Conservation (phyloP, 768 basidiomycete genomes). For the Suillus subalutaceus region DNA sequence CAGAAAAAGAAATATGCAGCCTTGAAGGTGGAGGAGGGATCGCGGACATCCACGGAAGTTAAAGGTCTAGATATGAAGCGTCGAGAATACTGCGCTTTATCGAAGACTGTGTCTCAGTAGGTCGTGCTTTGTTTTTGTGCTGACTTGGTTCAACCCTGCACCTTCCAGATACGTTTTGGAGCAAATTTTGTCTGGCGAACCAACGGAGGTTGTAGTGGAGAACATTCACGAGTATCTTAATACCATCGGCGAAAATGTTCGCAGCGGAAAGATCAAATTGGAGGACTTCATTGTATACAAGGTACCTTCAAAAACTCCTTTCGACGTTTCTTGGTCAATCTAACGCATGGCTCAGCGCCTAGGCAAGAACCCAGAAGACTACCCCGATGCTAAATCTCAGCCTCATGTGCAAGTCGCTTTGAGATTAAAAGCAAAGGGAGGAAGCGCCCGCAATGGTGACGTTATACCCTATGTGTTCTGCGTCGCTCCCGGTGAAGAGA, state of each 20-base stretch:
- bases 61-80: constrained; percentile 99
- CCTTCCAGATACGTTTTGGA: constrained; percentile 80
- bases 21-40: constrained; percentile 87
- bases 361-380: constrained; percentile 96
- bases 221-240: constrained; percentile 91
- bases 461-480: constrained; percentile 98
- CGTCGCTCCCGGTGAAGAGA: constrained; percentile 69
- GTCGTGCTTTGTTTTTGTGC: constrained; percentile 30
- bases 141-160: neutral
- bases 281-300: constrained; percentile 97
- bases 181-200: constrained; percentile 88
- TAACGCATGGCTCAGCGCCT: constrained; percentile 62
- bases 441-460: constrained; percentile 81
- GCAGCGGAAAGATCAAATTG: constrained; percentile 74
- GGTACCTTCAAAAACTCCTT: constrained; percentile 45
- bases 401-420: constrained; percentile 98
- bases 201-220: constrained; percentile 86
- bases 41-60: constrained; percentile 79
- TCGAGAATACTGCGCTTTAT: constrained; percentile 89
- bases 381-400: constrained; percentile 92
- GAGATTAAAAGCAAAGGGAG: constrained; percentile 83
- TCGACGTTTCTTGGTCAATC: neutral
- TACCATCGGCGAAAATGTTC: constrained; percentile 75
- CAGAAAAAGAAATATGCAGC: constrained; percentile 99
- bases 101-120: constrained; percentile 91